Evolutionary conservation across 768 basidiomycete genomes (phyloP), one percentile per base, ranked within the genome.

Genomic region (Porphyrellus cyaneotinctus): DNA sequence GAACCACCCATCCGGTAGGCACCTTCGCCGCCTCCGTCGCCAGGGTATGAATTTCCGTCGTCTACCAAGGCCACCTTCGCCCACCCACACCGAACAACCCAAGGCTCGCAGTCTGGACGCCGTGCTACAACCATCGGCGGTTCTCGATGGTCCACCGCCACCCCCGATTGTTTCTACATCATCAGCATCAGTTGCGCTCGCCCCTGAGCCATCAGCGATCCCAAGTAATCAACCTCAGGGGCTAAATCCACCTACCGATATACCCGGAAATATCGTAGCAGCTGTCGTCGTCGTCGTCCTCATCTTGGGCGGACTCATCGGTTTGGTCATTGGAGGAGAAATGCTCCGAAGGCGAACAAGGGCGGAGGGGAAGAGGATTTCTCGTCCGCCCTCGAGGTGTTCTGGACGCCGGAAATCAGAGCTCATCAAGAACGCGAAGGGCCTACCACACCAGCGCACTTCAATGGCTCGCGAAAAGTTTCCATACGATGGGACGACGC

Each of bases 251-350:
- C 4, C 45, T 2, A 44, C 32, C 11, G 53, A 62, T 30, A 17
- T 57, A 35, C 42, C 60, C 12, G 69, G 60, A 24, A 63, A 63
- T 37, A 48, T 64, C 47, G 46, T 53, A 35, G 65, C 57, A 7
- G 68, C 58, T 3, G 44, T 59, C 26, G 42, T 58, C 23, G 58
- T 71, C 12, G 22, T 56, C 35, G 42, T 68, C 28, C 57, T 71
- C 33, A n/a, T 71, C 43, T 17, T 69, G 30, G 65, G 65, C 2
- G 59, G 63, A 17, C 57, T 69, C 15, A 26, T 69, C 11, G 60
- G 67, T 30, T 32, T 69, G 50, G 39, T 64, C n/a, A 7, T 64
- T 14, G 69, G 57, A 45, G 69, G 69, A 13, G 59, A 58, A 48
- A 43, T 60, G 26, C 20, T 70, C 36, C 68, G 66, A 52, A 55